Evolutionary conservation across 495 filamentous ascomycete genomes (phyloP), one percentile per base, ranked within the genome.

Genomic region (Echria macrotheca): DNA sequence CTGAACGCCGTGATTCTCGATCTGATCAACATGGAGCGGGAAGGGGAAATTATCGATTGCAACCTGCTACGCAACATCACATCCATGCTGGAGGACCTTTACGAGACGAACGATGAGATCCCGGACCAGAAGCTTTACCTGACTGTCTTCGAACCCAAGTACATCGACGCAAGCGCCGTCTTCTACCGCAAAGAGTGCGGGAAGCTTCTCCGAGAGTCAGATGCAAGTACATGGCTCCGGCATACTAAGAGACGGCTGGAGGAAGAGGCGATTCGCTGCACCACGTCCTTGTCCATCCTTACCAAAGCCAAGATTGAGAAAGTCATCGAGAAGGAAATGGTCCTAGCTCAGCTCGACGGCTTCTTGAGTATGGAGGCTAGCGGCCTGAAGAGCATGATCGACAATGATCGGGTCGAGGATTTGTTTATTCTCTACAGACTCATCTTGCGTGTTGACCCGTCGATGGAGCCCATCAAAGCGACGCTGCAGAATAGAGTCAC

Each of bases 31-130:
- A 85, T 96, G 78, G 93, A 96, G 58, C 74, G 94, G 22, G 84
- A 87, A 32, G 94, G 91, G 10, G 89, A 97, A 53, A 81, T 89
- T 8, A 90, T 97, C 50, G 84, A 97, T 62, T 85, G 85, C 54
- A 76, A 80, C 21, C 72, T 95, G 6, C 80, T 97, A 35, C 84
- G 88, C 53, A 83, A 86, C 22, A 89, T 86, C 63, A 76, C 89
- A 1, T 83, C 87, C 53, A 96, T 97, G 90, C 73, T 99, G 2
- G 93, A 97, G 62, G 80, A 80, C 24, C 77, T 99, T 0, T 94
- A 95, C 61, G 87, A 94, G 60, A 85, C 81, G 0, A 75, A 85
- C 26, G 74, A 78, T 1, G 89, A 94, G 56, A 78, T 82, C 12
- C 78, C 84, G 41, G 76, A 83, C 23, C 75, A 86, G 14, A 91